Evolutionary conservation across 2,329 filamentous ascomycete species (phyloP), one percentile per base, ranked within the genome.

Genomic region (Penicillium sp.): DNA sequence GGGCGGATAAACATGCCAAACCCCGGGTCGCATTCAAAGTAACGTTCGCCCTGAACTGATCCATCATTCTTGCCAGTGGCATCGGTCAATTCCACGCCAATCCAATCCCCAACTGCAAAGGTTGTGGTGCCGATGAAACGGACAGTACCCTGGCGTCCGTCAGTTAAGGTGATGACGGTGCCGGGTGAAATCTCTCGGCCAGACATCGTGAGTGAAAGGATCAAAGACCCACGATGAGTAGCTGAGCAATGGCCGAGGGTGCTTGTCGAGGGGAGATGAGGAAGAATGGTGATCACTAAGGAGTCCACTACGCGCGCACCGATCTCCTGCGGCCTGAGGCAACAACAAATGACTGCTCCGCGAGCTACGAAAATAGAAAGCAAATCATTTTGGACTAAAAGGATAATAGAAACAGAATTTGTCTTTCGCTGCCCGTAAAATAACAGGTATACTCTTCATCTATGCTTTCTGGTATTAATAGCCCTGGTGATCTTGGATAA

Each of bases 11-110:
- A 97, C 81, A 98, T 93, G 76, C 88, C 81, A 79, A 84, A 69
- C 65, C 78, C 70, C 36, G 74, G 70, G 40, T 76, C 67, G 58
- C 91, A 97, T 40, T 90, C 82, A 60, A 95, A 97, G 66, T 97
- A 97, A 16, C 88, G 77, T 64, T 88, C 80, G 51, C 89, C 90
- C 67, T 91, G 81, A 38, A 97, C 88, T 45, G 86, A 85, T 55
- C 91, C 91, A 76, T 97, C 89, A 61, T 97, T 97, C 74, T 97
- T 97, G 26, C 93, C 91, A 16, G 79, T 81, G 43, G 84, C 76
- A 38, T 88, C 85, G 42, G 89, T 82, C 46, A 97, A 80, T 73
- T 95, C 90, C 49, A 97, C 80, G 54, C 91, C 91, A 49, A 96
- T 77, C 89, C 90, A 97, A 51, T 87, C 82, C 52, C 90, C 91